Conservation (phyloP, 371 early-diverging fungal genomes). For the Mucor sp. region DNA sequence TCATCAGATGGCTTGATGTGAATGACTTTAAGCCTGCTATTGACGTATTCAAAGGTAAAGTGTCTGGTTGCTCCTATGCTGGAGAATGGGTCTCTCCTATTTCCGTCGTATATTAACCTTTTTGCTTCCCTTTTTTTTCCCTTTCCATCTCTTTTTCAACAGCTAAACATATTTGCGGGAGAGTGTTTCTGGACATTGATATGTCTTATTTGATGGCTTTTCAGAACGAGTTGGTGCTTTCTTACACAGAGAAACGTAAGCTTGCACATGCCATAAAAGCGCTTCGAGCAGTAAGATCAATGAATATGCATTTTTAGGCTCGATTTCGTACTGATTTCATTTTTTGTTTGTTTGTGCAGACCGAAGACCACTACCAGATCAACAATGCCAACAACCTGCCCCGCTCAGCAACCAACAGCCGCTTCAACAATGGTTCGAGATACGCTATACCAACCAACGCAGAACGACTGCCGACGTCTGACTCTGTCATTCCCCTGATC, state of each 20-base stretch:
- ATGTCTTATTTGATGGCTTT: slow-evolving; percentile 19
- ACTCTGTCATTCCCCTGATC: slow-evolving; percentile 20
- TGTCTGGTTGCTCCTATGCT: slow-evolving; percentile 1
- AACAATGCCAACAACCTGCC: slow-evolving; percentile 1
- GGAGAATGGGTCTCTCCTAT: neutral
- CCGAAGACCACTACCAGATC: slow-evolving; percentile 13
- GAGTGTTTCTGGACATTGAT: slow-evolving; percentile 22
- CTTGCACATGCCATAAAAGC: slow-evolving; percentile 31
- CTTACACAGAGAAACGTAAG: slow-evolving; percentile 31
- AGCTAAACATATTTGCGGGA: slow-evolving; percentile 29
- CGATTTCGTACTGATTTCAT: neutral
- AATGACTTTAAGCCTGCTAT: slow-evolving; percentile 23
- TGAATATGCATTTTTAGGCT: neutral
- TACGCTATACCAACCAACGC: slow-evolving; percentile 1
- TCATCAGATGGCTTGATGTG: slow-evolving; percentile 23
- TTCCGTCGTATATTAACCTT: neutral
- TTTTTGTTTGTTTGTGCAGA: neutral
- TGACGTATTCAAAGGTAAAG: slow-evolving; percentile 27
- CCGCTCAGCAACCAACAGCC: neutral
- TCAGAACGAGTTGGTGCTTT: slow-evolving; percentile 17
- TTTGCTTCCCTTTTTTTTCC: slow-evolving; percentile 2
- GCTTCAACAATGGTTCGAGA: slow-evolving; percentile 10
- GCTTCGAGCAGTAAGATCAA: slow-evolving; percentile 22
- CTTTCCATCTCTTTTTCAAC: neutral
- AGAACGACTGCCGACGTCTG: slow-evolving; percentile 2